phyloP scores from a whole-genome alignment of 139 green algal genomes.

The Astrephomene gubernaculifera region DNA sequence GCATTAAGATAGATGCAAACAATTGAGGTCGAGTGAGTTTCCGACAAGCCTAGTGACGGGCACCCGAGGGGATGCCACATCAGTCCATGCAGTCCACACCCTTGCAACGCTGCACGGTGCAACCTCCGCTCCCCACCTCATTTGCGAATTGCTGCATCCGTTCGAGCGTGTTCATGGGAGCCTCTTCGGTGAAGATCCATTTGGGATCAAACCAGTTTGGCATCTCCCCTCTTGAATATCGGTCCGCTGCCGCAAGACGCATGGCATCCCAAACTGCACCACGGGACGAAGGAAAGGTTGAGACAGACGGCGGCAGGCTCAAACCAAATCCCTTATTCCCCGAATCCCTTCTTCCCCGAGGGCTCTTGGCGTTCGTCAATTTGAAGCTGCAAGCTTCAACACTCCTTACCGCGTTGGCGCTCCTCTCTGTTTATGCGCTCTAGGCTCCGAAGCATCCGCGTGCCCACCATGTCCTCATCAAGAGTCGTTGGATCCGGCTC shows the following conservation, averaged over 20 bases:
- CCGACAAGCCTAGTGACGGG: not conserved
- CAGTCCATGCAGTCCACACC: not conserved
- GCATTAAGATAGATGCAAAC: not conserved
- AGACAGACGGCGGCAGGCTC: not conserved
- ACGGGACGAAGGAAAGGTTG: not conserved
- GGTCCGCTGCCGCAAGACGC: slow-evolving; percentile 40
- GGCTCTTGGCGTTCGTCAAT: too few species aligned
- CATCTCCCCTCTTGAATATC: slow-evolving; percentile 58
- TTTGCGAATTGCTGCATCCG: slow-evolving; percentile 15
- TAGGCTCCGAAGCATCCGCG: not conserved
- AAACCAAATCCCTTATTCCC: not conserved
- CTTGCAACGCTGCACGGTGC: not conserved
- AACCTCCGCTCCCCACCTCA: not conserved
- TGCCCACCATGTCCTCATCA: not conserved
- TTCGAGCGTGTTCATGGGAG: slow-evolving; percentile 52
- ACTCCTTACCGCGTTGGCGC: slow-evolving; percentile 42
- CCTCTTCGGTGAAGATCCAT: slow-evolving; percentile 61
- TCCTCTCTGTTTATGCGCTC: slow-evolving; percentile 34
- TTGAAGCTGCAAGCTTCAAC: not conserved
- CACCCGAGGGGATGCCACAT: not conserved
- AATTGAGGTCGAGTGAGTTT: not conserved
- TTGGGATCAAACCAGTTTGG: slow-evolving; percentile 61
- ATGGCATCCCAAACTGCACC: slow-evolving; percentile 68
- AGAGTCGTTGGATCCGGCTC: not conserved
- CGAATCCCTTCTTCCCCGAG: too few species aligned